Evolutionary conservation across 345 rosid genomes (phyloP).

Genomic region (Salix exigua): DNA sequence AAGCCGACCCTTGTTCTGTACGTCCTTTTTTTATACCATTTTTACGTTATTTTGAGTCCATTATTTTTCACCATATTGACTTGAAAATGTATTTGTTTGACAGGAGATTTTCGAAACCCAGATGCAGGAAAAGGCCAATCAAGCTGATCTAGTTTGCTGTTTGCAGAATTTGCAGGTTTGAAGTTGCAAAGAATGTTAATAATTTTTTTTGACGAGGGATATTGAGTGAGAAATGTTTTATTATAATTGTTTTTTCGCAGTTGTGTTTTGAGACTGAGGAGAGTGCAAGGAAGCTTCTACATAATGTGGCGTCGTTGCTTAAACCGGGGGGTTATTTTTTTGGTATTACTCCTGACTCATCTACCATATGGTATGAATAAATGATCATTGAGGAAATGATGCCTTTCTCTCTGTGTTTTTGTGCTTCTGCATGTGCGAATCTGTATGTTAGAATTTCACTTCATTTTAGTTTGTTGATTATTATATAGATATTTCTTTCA

Average conservation of each 20-base stretch:
- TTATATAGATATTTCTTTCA: neutral
- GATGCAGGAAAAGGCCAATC: conserved; percentile 55
- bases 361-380: conserved; percentile 90
- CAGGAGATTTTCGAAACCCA: conserved; percentile 62
- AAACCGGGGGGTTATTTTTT: conserved; percentile 96
- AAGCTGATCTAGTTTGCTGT: conserved; percentile 86
- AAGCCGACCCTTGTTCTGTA: conserved; percentile 73
- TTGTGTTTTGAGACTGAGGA: conserved; percentile 89
- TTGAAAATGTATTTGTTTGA: conserved; percentile 14
- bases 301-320: conserved; percentile 75
- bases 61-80: neutral
- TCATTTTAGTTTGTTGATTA: neutral
- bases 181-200: neutral
- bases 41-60: neutral
- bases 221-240: neutral
- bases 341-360: conserved; percentile 95
- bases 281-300: conserved; percentile 75
- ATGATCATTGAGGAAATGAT: conserved; percentile 2
- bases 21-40: conserved; percentile 11
- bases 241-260: conserved; percentile 36
- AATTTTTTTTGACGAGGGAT: neutral
- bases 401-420: neutral
- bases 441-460: neutral
- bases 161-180: conserved; percentile 86
- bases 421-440: no score